These are phyloP conservation scores for Exidia glandulosa DNA, from an alignment of 768 basidiomycete species.

Conservation along the genomic window DNA sequence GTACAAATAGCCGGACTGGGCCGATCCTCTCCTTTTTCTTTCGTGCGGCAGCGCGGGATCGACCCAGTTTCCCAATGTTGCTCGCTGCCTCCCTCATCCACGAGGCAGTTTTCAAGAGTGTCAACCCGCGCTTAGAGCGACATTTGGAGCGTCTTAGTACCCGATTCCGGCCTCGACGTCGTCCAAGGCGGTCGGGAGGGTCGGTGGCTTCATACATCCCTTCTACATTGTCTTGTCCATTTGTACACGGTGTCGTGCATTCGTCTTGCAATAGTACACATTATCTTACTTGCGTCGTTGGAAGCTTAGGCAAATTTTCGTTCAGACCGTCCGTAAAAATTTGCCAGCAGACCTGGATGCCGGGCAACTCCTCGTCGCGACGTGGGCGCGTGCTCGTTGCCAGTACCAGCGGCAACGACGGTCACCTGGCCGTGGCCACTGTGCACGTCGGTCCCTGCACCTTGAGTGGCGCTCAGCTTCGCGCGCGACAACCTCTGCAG, in stretches of 20 bases:
- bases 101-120: slow-evolving; percentile 73
- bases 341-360: too few species aligned
- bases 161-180: slow-evolving; percentile 40
- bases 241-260: background rate
- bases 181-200: slow-evolving; percentile 47
- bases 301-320: too few species aligned
- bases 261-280: background rate
- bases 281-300: too few species aligned
- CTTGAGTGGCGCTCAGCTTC: too few species aligned
- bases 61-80: slow-evolving; percentile 75
- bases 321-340: too few species aligned
- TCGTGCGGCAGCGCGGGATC: slow-evolving; percentile 73
- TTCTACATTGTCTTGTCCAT: slow-evolving; percentile 3
- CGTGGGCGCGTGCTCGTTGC: too few species aligned
- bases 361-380: too few species aligned
- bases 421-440: too few species aligned
- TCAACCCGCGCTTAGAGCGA: slow-evolving; percentile 73
- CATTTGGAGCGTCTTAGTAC: slow-evolving; percentile 76
- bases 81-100: slow-evolving; percentile 60
- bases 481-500: too few species aligned
- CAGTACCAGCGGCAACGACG: too few species aligned
- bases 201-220: slow-evolving; percentile 54
- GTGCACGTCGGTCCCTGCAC: too few species aligned
- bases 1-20: too few species aligned
- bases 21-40: slow-evolving; percentile 37